Conservation (phyloP, 768 basidiomycete genomes). For the Scleroderma citrinum region DNA sequence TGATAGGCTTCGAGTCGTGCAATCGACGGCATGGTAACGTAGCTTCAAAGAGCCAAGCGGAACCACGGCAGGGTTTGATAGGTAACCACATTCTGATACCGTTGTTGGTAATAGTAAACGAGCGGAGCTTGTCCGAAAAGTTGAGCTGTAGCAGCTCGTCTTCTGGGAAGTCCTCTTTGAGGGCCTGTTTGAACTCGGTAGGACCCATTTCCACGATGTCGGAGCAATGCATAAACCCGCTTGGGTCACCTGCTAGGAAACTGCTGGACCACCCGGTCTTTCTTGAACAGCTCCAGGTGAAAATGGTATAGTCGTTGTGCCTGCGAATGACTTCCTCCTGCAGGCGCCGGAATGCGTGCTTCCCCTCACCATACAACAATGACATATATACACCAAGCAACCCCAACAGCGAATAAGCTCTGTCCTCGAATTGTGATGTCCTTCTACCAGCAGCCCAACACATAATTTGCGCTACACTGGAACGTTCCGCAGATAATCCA, state of each 20-base stretch:
- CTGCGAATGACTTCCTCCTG: slow-evolving; percentile 18
- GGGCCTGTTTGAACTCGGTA: too few relatives aligned
- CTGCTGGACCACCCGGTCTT: too few relatives aligned
- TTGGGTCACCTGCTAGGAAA: too few relatives aligned
- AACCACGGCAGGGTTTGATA: not conserved
- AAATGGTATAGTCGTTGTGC: slow-evolving; percentile 21
- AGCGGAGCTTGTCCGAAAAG: too few relatives aligned
- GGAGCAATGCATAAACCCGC: not conserved
- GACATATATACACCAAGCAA: slow-evolving; percentile 17
- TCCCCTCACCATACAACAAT: slow-evolving; percentile 21
- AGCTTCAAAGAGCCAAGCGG: not conserved
- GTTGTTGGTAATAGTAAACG: too few relatives aligned
- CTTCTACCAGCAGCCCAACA: slow-evolving; percentile 22
- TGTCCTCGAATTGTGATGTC: slow-evolving; percentile 23
- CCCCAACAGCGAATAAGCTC: slow-evolving; percentile 27
- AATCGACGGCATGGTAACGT: not conserved
- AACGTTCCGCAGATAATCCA: too few relatives aligned
- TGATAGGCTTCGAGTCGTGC: not conserved
- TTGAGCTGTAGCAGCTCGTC: too few relatives aligned
- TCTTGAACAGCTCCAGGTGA: slow-evolving; percentile 13
- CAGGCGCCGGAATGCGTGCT: slow-evolving; percentile 19
- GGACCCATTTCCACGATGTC: not conserved
- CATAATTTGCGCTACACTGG: slow-evolving; percentile 20
- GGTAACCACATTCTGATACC: too few relatives aligned
- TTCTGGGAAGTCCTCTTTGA: too few relatives aligned